phyloP scores from a whole-genome alignment of 2,329 filamentous ascomycete genomes.

The Claviceps pazoutovae region DNA sequence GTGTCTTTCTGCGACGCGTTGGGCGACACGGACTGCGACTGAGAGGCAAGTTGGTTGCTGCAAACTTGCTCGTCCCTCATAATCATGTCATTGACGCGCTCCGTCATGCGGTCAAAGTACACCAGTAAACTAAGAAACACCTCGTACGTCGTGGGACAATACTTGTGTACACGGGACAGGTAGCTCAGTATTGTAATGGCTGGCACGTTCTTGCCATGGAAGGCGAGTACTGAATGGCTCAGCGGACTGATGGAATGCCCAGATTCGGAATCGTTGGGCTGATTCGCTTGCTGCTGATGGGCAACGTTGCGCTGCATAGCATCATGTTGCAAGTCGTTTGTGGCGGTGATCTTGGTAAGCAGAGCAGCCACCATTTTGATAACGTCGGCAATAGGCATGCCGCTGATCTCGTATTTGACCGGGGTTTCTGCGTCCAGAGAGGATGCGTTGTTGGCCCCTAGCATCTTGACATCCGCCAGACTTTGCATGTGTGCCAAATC shows the following conservation, averaged over 20 bases:
- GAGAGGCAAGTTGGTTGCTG: conserved; percentile 15
- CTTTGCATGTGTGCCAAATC: conserved; percentile 85
- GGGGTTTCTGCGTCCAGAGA: conserved; percentile 34
- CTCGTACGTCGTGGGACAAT: conserved; percentile 96
- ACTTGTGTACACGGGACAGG: conserved; percentile 90
- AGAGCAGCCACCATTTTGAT: conserved; percentile 98
- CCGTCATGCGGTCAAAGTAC: conserved; percentile 98
- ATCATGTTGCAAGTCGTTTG: conserved; percentile 89
- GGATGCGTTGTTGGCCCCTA: conserved; percentile 35
- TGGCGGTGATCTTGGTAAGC: conserved; percentile 91
- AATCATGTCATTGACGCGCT: conserved; percentile 75
- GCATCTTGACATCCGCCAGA: conserved; percentile 66
- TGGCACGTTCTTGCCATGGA: conserved; percentile 95
- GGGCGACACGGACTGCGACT: conserved; percentile 6
- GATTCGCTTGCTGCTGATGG: conserved; percentile 42
- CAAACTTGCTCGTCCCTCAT: conserved; percentile 49
- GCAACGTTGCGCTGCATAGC: conserved; percentile 61
- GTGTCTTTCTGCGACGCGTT: conserved; percentile 13
- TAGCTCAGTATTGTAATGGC: conserved; percentile 96
- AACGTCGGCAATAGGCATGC: conserved; percentile 91
- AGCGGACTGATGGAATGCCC: conserved; percentile 37
- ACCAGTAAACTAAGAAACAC: conserved; percentile 91
- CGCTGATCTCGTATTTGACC: conserved; percentile 83
- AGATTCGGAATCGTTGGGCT: conserved; percentile 37
- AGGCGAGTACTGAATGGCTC: conserved; percentile 65